Evolutionary conservation across 768 basidiomycete species (phyloP).

Genomic region (Calocybe gangraenosa): DNA sequence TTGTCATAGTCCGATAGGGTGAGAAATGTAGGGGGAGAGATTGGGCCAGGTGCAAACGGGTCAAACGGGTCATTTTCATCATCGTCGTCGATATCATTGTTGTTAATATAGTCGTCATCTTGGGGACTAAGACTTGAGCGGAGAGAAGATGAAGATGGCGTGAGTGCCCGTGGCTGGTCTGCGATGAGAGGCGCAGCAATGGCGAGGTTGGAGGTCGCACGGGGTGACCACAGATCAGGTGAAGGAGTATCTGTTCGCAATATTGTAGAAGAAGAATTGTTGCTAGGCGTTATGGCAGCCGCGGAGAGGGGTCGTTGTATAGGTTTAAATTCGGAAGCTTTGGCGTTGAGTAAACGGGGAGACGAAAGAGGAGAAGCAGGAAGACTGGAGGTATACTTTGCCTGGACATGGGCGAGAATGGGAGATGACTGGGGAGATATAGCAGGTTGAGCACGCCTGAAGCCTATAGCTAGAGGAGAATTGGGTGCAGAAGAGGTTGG

Average conservation of each 20-base stretch:
- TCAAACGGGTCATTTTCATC: conserved; percentile 88
- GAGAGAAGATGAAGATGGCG: conserved; percentile 62
- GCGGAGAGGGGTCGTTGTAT: conserved; percentile 78
- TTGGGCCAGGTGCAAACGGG: conserved; percentile 54
- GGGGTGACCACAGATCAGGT: conserved; percentile 80
- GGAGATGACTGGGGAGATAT: conserved; percentile 69
- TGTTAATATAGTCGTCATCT: conserved; percentile 35
- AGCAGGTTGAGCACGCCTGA: conserved; percentile 78
- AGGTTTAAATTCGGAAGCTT: conserved; percentile 86
- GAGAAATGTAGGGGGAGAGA: conserved; percentile 56
- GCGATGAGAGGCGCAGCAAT: conserved; percentile 88
- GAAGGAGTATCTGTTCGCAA: conserved; percentile 78
- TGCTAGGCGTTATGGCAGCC: conserved; percentile 57
- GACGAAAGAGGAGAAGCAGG: conserved; percentile 84
- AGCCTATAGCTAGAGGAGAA: conserved; percentile 71
- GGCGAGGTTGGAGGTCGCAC: conserved; percentile 80
- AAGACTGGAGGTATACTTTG: conserved; percentile 74
- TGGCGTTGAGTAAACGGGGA: conserved; percentile 82
- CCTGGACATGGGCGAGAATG: conserved; percentile 51
- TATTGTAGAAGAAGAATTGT: conserved; percentile 10
- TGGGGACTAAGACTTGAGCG: conserved; percentile 59
- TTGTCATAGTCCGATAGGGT: conserved; percentile 60
- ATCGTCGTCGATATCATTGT: conserved; percentile 21
- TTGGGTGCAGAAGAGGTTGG: conserved; percentile 71
- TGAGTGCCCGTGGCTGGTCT: conserved; percentile 56